Evolutionary conservation across 192 early-diverging fungal species (phyloP), one percentile per base, ranked within the genome.

Genomic region (Coemansia sp.): DNA sequence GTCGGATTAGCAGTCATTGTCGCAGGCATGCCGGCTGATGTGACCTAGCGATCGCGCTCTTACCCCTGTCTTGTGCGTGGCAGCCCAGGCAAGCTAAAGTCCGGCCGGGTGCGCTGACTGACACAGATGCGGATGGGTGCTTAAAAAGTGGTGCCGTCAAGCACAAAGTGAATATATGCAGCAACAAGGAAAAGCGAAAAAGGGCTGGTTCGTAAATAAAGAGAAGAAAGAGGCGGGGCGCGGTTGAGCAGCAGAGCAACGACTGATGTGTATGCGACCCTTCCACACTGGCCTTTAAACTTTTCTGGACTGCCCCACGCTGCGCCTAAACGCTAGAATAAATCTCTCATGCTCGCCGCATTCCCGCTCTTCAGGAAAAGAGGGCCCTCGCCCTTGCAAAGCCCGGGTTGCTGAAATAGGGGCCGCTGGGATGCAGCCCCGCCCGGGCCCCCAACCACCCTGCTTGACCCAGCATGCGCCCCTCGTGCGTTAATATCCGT

Each of bases 261-360:
- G 59, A n/a, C 23, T 60, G 59, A 39, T 53, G 49, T 35, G 23
- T 53, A 24, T 53, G 20, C 51, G 19, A 20, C 14, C 38, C 29
- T 13, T 23, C 29, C 51, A 37, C 53, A 52, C 53, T 45, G 60
- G 53, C 54, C 54, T 69, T 69, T 62, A 69, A 62, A 57, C 55
- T 69, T 69, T 69, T 61, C 32, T 50, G 4, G 24, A 56, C 12
- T 19, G 43, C 29, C 26, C 19, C 20, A 19, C 38, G 48, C 50
- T 24, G 29, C 26, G 23, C 41, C 32, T 45, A 45, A 45, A 45
- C 12, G 16, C 41, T 54, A 54, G 52, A 27, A 23, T 18, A 29
- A 54, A 16, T 54, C 29, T 22, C 50, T 54, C 11, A 60, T n/a
- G 19, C 58, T 22, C 55, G 32, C 55, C 55, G 43, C 43, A 22